These are phyloP conservation scores for Stephania yunnanensis DNA, from an alignment of 164 flowering plant species.

Conservation along the genomic window DNA sequence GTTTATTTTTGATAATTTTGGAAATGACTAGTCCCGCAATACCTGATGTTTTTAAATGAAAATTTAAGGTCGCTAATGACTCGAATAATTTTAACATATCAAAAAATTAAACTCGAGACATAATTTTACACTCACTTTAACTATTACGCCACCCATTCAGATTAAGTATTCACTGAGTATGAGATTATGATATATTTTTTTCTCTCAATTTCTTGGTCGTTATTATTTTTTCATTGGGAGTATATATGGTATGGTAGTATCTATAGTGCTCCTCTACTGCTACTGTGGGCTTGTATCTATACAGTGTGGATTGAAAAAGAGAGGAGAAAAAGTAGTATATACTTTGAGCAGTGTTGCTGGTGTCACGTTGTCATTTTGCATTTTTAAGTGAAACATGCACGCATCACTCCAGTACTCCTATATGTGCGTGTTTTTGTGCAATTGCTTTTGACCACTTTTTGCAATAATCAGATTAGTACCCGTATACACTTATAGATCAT, in stretches of 20 bases:
- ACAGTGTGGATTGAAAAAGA: background rate
- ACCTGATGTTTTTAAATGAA: too few species aligned
- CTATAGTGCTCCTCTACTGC: background rate
- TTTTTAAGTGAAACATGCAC: background rate
- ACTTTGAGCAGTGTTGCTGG: background rate
- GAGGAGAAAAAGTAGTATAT: background rate
- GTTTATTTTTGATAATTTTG: too few species aligned
- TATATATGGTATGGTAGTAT: too few species aligned
- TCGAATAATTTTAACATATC: too few species aligned
- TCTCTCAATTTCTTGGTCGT: too few species aligned
- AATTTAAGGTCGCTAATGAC: too few species aligned
- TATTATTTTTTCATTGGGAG: background rate
- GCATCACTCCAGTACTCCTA: background rate
- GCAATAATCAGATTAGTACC: background rate
- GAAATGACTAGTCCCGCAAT: too few species aligned
- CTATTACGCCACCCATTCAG: too few species aligned
- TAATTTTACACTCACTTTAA: too few species aligned
- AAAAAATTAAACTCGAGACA: too few species aligned
- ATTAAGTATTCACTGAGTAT: too few species aligned
- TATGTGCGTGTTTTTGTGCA: background rate
- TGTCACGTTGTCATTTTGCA: slow-evolving; percentile 1
- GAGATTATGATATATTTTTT: too few species aligned
- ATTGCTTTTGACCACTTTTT: background rate
- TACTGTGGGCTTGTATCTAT: background rate
- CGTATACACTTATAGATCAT: background rate